Evolutionary conservation across 768 basidiomycete genomes (phyloP).

Genomic region (Podaxis carcinomalis): DNA sequence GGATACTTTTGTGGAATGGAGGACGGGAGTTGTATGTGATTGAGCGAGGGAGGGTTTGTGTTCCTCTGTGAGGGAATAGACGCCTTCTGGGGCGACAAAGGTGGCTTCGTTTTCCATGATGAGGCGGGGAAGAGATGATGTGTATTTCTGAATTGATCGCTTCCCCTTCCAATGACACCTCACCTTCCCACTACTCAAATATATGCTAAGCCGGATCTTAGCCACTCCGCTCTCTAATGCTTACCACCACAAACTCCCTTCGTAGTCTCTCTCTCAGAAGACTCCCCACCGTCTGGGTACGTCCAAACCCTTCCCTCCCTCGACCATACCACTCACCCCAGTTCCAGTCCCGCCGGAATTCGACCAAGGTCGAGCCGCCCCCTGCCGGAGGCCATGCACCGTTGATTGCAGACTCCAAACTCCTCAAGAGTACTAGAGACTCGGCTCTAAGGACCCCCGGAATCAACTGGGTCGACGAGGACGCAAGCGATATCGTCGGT

Average conservation of each 20-base stretch:
- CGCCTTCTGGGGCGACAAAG: conserved; percentile 87
- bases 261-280: conserved; percentile 15
- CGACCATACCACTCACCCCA: background rate
- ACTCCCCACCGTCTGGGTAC: conserved; percentile 18
- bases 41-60: conserved; percentile 60
- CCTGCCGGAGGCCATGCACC: conserved; percentile 77
- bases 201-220: conserved; percentile 39
- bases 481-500: conserved; percentile 46
- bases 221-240: conserved; percentile 29
- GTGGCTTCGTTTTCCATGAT: conserved; percentile 79
- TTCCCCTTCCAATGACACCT: background rate
- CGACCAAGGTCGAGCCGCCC: conserved; percentile 57
- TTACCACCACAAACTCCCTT: conserved; percentile 29
- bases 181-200: conserved; percentile 14
- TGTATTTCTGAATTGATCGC: background rate
- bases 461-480: conserved; percentile 67
- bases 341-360: conserved; percentile 42
- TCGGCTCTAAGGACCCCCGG: conserved; percentile 68
- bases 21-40: conserved; percentile 30
- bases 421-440: conserved; percentile 65
- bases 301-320: background rate
- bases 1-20: conserved; percentile 62
- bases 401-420: conserved; percentile 62
- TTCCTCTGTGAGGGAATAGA: conserved; percentile 85
- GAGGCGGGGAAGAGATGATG: conserved; percentile 15